Evolutionary conservation across 257 asterid genomes (phyloP).

Genomic region (Solanum commersonii): DNA sequence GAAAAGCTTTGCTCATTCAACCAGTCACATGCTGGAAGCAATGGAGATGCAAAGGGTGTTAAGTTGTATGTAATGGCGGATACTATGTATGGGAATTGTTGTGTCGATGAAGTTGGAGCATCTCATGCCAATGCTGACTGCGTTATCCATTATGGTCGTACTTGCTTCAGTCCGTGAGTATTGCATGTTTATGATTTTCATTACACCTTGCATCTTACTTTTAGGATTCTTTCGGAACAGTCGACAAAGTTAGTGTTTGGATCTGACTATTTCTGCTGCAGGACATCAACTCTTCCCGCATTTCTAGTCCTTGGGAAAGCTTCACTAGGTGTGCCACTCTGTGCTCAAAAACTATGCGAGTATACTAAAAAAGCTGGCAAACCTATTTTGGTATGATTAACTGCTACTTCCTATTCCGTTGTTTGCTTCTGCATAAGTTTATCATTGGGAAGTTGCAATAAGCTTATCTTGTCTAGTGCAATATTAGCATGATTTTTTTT

Average conservation of each 20-base stretch:
- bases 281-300: slow-evolving; percentile 84
- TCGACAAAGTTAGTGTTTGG: not conserved
- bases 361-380: slow-evolving; percentile 30
- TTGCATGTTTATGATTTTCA: not conserved
- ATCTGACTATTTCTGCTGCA: slow-evolving; percentile 14
- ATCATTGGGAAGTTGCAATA: not conserved
- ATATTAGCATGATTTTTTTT: not conserved
- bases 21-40: not conserved
- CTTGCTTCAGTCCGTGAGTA: slow-evolving; percentile 96
- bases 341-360: slow-evolving; percentile 37
- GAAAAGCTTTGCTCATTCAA: slow-evolving; percentile 13
- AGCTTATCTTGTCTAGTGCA: not conserved
- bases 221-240: not conserved
- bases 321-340: slow-evolving; percentile 34
- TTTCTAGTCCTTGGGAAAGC: slow-evolving; percentile 76
- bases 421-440: not conserved
- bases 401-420: not conserved
- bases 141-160: slow-evolving; percentile 70
- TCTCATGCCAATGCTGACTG: slow-evolving; percentile 73
- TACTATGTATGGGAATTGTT: slow-evolving; percentile 88
- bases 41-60: slow-evolving; percentile 14
- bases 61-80: slow-evolving; percentile 93
- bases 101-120: slow-evolving; percentile 96
- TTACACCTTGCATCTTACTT: not conserved
- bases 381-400: slow-evolving; percentile 60